Evolutionary conservation across 1,284 basidiomycete species (phyloP), one percentile per base, ranked within the genome.

Genomic region (Papiliotrema flavescens): DNA sequence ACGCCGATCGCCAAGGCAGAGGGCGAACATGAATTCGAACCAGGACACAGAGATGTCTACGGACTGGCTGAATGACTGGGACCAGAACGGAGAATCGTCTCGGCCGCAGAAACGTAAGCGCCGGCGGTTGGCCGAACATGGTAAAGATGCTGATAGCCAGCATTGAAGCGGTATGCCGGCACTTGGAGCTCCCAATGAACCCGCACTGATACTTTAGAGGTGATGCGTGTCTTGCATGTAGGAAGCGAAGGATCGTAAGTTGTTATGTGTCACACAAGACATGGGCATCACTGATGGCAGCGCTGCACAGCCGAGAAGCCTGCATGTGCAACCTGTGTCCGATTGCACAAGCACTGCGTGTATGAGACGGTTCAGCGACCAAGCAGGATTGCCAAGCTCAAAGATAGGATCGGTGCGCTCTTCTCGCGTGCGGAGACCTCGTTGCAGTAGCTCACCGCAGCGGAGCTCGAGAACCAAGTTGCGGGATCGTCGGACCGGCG

Each of bases 211-310:
- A 11, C 5, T 8, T 4, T 32, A 55, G 54, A n/a, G 54, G 54
- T 7, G 49, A 55, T 47, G 54, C 54, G 9, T 55, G 54, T 36
- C 44, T 55, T 5, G 54, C 54, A 3, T 55, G 54, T 42, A 37
- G 54, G 19, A 41, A 45, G 23, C 20, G 54, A 36, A 28, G 54
- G 23, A 55, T 55, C 2, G 54, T 55, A 44, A 28, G 54, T 23
- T 24, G 9, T 15, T 11, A 13, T 39, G 6, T 23, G 19, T 32
- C 24, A 23, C 20, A 23, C 39, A 14, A 28, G 5, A 11, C 3
- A 15, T 39, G 3, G 9, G 6, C 34, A 9, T 19, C 43, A 4
- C 43, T 39, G 23, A 28, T 13, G 24, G 11, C n/a, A 55, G 54
- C 24, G 41, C 19, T 55, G 54, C 37, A 24, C n/a, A 22, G 54